Conservation (phyloP, 2,329 filamentous ascomycete genomes). For the Dothidotthia symphoricarpi region DNA sequence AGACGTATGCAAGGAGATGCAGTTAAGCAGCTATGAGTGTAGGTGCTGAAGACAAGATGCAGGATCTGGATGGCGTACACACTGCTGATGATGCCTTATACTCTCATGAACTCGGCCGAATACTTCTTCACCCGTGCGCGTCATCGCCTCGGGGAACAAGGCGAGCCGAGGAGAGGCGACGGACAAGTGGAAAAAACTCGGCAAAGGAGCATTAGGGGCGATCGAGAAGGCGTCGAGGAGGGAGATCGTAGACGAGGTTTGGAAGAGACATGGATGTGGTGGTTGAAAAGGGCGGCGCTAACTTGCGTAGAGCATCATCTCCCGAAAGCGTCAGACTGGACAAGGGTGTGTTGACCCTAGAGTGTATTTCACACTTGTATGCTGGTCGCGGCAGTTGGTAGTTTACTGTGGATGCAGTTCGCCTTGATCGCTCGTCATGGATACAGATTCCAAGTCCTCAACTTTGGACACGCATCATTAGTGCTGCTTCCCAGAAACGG, state of each 20-base stretch:
- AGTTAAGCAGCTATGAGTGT: slow-evolving; percentile 21
- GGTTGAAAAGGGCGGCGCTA: slow-evolving; percentile 23
- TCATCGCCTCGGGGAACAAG: not conserved
- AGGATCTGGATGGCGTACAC: slow-evolving; percentile 15
- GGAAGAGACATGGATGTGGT: not conserved
- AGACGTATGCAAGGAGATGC: slow-evolving; percentile 22
- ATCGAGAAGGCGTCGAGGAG: too few relatives aligned
- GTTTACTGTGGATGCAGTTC: too few relatives aligned
- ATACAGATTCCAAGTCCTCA: slow-evolving; percentile 5
- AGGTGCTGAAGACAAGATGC: slow-evolving; percentile 14
- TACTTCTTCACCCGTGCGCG: not conserved
- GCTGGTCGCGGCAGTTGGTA: too few relatives aligned
- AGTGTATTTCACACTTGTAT: too few relatives aligned
- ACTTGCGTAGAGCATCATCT: too few relatives aligned
- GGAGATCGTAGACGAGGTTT: too few relatives aligned
- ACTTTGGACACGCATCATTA: slow-evolving; percentile 33
- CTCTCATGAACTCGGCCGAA: slow-evolving; percentile 11
- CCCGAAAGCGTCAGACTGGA: too few relatives aligned
- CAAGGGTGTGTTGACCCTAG: too few relatives aligned
- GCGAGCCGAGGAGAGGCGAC: slow-evolving; percentile 1
- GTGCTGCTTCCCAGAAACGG: slow-evolving; percentile 11
- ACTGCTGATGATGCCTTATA: slow-evolving; percentile 16
- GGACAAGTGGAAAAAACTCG: slow-evolving; percentile 1
- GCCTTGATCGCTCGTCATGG: slow-evolving; percentile 12
- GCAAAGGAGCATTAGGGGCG: too few relatives aligned